Evolutionary conservation across 768 basidiomycete species (phyloP).

Genomic region (Termitomyces sp.): DNA sequence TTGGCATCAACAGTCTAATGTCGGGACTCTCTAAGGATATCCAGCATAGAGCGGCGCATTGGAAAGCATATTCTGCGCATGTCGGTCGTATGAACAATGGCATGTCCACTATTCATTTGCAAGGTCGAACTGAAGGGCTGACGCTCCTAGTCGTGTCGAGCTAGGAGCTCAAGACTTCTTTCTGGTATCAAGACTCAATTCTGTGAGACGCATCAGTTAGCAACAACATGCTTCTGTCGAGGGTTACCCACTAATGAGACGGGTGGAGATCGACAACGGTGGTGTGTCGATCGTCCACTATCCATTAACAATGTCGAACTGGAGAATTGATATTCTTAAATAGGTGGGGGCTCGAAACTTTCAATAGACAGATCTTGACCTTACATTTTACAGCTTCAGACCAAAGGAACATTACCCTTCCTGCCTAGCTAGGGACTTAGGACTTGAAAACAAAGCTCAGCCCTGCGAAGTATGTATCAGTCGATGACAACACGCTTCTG

Average conservation of each 20-base stretch:
- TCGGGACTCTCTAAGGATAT: not conserved
- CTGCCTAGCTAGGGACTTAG: not conserved
- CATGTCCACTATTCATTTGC: not conserved
- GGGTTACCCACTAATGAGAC: not conserved
- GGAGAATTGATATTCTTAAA: not conserved
- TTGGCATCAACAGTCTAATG: not conserved
- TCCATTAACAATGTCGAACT: not conserved
- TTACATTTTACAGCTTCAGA: no score
- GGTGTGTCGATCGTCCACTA: not conserved
- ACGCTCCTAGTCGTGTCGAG: not conserved
- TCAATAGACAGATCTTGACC: not conserved
- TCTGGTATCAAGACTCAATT: not conserved
- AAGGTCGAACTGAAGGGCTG: not conserved
- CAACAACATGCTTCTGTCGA: not conserved
- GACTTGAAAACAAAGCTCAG: not conserved
- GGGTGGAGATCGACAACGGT: not conserved
- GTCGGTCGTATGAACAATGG: not conserved
- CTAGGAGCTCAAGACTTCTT: not conserved
- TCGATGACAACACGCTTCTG: no score
- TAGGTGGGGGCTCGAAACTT: not conserved
- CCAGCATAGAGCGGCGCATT: not conserved
- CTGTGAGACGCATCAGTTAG: not conserved
- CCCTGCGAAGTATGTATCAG: not conserved
- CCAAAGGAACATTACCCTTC: not conserved
- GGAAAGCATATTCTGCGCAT: not conserved